A percentile compares a stretch with the other conserved stretches of the same genome.
phyloP scores from a whole-genome alignment of 768 basidiomycete species.

The Hygrocybe punicea region DNA sequence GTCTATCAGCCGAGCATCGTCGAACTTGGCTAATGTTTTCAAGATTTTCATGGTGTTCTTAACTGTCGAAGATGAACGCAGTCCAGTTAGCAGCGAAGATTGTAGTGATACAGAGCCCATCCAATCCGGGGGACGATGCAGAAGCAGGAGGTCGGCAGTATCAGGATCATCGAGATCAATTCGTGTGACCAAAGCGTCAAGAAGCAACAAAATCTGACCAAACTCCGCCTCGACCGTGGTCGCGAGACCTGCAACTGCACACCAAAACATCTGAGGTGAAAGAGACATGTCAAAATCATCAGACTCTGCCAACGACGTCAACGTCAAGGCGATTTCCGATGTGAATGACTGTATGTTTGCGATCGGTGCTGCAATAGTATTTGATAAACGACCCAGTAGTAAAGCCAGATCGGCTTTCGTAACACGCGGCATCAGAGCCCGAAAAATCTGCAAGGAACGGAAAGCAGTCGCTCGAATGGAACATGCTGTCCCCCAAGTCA shows the following conservation, averaged over 20 bases:
- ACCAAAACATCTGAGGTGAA: slow-evolving; percentile 87
- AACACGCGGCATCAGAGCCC: slow-evolving; percentile 69
- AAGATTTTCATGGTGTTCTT: slow-evolving; percentile 66
- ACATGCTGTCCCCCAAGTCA: slow-evolving; percentile 84
- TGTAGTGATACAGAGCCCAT: slow-evolving; percentile 61
- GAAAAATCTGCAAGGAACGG: slow-evolving; percentile 87
- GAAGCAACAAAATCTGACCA: slow-evolving; percentile 56
- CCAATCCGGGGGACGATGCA: slow-evolving; percentile 72
- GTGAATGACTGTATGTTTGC: slow-evolving; percentile 79
- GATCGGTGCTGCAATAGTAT: slow-evolving; percentile 75
- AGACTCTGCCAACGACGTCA: slow-evolving; percentile 57
- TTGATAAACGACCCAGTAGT: slow-evolving; percentile 78
- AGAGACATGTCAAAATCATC: slow-evolving; percentile 57
- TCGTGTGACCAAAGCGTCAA: slow-evolving; percentile 62
- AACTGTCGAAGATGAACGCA: slow-evolving; percentile 74
- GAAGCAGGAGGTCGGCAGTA: slow-evolving; percentile 66
- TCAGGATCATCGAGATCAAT: slow-evolving; percentile 67
- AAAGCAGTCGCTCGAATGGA: slow-evolving; percentile 83
- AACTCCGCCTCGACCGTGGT: slow-evolving; percentile 85
- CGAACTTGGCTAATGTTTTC: slow-evolving; percentile 55
- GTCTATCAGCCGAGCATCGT: slow-evolving; percentile 68
- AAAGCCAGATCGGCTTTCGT: slow-evolving; percentile 71
- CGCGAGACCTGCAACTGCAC: slow-evolving; percentile 71
- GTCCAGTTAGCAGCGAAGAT: slow-evolving; percentile 64
- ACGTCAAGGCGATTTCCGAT: slow-evolving; percentile 74